phyloP scores from a whole-genome alignment of 2,329 filamentous ascomycete genomes.

The Fusarium bactridioides region DNA sequence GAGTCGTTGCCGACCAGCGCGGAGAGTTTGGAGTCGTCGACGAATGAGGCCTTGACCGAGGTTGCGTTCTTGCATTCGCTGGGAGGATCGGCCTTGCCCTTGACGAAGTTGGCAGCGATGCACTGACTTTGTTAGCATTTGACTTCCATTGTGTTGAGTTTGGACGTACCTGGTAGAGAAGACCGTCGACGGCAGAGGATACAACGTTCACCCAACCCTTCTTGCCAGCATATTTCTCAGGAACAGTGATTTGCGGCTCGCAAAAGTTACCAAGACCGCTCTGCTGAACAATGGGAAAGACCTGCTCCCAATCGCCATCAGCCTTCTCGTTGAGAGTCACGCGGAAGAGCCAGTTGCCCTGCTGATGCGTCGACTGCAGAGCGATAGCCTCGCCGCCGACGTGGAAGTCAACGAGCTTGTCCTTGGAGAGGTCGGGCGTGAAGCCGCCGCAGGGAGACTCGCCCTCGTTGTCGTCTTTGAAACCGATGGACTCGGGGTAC shows the following conservation, averaged over 20 bases:
- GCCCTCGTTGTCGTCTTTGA: slow-evolving; percentile 55
- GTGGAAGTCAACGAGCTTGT: slow-evolving; percentile 64
- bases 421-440: slow-evolving; percentile 53
- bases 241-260: slow-evolving; percentile 57
- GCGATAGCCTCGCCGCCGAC: slow-evolving; percentile 64
- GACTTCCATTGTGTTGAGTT: too few relatives aligned
- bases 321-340: slow-evolving; percentile 60
- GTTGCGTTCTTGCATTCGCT: slow-evolving; percentile 49
- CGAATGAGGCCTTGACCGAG: slow-evolving; percentile 44
- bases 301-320: slow-evolving; percentile 60
- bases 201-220: slow-evolving; percentile 64
- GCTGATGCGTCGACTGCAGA: slow-evolving; percentile 58
- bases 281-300: slow-evolving; percentile 63
- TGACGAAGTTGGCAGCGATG: slow-evolving; percentile 63
- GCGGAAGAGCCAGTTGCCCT: slow-evolving; percentile 65
- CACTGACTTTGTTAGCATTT: slow-evolving; percentile 51
- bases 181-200: slow-evolving; percentile 61
- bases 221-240: slow-evolving; percentile 60
- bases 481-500: slow-evolving; percentile 57
- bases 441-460: slow-evolving; percentile 64
- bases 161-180: slow-evolving; percentile 61
- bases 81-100: slow-evolving; percentile 46
- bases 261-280: slow-evolving; percentile 64
- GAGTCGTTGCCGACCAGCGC: slow-evolving; percentile 43
- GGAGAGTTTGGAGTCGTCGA: slow-evolving; percentile 45